phyloP scores from a whole-genome alignment of 2,329 filamentous ascomycete genomes.

The Hypoxylon sp. region DNA sequence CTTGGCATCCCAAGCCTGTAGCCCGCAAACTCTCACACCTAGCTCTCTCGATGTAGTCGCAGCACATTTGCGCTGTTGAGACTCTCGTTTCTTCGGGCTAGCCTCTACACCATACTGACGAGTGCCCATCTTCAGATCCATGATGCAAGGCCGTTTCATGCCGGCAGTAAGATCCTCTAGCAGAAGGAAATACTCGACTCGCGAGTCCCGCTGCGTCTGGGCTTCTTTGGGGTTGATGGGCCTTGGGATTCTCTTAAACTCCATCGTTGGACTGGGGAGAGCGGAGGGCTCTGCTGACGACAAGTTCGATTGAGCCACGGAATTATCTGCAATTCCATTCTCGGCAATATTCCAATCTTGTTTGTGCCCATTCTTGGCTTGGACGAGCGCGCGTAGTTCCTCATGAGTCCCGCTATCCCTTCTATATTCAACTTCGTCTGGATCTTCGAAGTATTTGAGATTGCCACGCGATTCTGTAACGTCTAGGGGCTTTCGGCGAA shows the following conservation, averaged over 20 bases:
- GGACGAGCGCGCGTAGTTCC: conserved; percentile 43
- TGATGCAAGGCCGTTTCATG: conserved; percentile 96
- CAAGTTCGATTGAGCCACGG: conserved; percentile 55
- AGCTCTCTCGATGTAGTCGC: conserved; percentile 92
- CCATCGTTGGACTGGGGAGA: conserved; percentile 58
- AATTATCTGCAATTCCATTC: conserved; percentile 31
- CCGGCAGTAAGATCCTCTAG: conserved; percentile 95
- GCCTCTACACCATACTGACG: conserved; percentile 96
- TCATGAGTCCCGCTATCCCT: conserved; percentile 73
- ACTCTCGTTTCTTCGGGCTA: conserved; percentile 90
- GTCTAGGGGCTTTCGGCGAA: conserved; percentile 80
- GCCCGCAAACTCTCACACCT: conserved; percentile 92
- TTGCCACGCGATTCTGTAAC: conserved; percentile 80
- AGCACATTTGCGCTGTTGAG: conserved; percentile 92
- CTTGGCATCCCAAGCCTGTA: conserved; percentile 94
- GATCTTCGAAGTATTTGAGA: conserved; percentile 91
- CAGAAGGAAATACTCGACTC: conserved; percentile 92
- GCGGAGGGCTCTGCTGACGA: conserved; percentile 55
- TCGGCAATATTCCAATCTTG: conserved; percentile 9
- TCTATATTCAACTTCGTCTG: conserved; percentile 85
- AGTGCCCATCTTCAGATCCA: conserved; percentile 99
- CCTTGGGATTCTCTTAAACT: conserved; percentile 64
- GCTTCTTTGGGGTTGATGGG: conserved; percentile 85
- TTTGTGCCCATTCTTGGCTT: conserved; percentile 29
- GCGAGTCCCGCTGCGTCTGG: conserved; percentile 72